Conservation (phyloP, 2,329 filamentous ascomycete genomes). For the Penicillium brevicompactum region DNA sequence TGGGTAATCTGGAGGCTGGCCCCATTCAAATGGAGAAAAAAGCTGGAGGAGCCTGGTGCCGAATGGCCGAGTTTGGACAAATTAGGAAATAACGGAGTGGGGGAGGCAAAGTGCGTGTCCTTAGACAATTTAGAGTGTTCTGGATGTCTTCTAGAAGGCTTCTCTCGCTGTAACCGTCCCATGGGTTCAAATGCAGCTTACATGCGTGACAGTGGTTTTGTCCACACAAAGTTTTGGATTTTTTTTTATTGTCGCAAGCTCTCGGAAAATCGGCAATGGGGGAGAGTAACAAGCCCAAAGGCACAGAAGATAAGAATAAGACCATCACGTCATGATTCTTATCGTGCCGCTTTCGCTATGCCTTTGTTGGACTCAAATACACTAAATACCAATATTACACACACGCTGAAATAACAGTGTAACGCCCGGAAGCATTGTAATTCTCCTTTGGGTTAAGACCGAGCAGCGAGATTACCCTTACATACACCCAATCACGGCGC, state of each 20-base stretch:
- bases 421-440: slow-evolving; percentile 17
- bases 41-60: slow-evolving; percentile 6
- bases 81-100: slow-evolving; percentile 10
- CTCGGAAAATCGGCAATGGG: slow-evolving; percentile 14
- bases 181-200: slow-evolving; percentile 21
- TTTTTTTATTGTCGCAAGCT: background rate
- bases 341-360: slow-evolving; percentile 25
- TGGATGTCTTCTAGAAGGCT: slow-evolving; percentile 40
- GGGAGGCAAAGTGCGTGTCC: slow-evolving; percentile 17
- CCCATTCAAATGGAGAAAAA: background rate
- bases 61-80: slow-evolving; percentile 6
- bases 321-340: slow-evolving; percentile 26
- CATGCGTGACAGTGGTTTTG: background rate
- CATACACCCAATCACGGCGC: slow-evolving; percentile 15
- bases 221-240: background rate
- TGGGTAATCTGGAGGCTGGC: slow-evolving; percentile 8
- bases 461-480: background rate
- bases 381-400: background rate
- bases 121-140: slow-evolving; percentile 27
- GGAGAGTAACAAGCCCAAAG: background rate
- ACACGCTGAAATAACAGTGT: background rate
- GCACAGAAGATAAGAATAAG: slow-evolving; percentile 8
- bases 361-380: slow-evolving; percentile 8
- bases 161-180: slow-evolving; percentile 15
- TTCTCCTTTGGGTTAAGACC: slow-evolving; percentile 19